Conservation (phyloP, 2,329 filamentous ascomycete species). For the Pestalotiopsis sp. region DNA sequence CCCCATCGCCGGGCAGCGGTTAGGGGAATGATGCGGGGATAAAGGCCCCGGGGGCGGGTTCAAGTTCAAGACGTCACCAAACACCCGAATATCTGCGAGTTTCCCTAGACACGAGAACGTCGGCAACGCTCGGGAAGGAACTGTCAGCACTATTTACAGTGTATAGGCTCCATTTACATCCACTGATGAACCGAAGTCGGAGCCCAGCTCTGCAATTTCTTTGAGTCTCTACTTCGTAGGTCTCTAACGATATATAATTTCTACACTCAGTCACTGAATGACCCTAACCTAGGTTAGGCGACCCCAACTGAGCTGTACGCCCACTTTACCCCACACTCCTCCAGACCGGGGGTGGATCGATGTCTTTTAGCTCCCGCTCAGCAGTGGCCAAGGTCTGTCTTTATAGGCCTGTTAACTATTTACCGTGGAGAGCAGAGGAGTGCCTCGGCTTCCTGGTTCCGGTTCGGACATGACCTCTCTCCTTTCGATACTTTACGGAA, state of each 20-base stretch:
- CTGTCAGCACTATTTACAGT: neutral
- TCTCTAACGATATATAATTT: neutral
- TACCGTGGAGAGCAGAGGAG: neutral
- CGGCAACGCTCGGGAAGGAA: too few relatives aligned
- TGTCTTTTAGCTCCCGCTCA: neutral
- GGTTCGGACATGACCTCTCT: neutral
- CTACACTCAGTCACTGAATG: neutral
- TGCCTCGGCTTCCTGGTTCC: neutral
- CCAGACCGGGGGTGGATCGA: neutral
- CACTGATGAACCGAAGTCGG: neutral
- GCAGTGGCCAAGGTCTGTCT: neutral
- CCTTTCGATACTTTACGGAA: neutral
- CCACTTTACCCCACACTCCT: neutral
- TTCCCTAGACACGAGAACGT: neutral
- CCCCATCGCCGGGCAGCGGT: neutral
- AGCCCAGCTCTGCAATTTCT: neutral
- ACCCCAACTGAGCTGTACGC: neutral
- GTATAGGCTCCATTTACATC: neutral
- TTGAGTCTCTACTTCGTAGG: neutral
- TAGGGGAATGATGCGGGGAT: conserved; percentile 4
- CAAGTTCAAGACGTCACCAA: neutral
- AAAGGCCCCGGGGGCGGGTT: neutral
- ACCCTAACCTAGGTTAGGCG: neutral
- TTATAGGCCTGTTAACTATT: neutral
- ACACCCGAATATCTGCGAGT: neutral